A percentile compares a stretch with the other conserved stretches of the same genome.
These are phyloP conservation scores for Paraphoma chrysanthemicola DNA, from an alignment of 2,329 filamentous ascomycete genomes.

Conservation along the genomic window DNA sequence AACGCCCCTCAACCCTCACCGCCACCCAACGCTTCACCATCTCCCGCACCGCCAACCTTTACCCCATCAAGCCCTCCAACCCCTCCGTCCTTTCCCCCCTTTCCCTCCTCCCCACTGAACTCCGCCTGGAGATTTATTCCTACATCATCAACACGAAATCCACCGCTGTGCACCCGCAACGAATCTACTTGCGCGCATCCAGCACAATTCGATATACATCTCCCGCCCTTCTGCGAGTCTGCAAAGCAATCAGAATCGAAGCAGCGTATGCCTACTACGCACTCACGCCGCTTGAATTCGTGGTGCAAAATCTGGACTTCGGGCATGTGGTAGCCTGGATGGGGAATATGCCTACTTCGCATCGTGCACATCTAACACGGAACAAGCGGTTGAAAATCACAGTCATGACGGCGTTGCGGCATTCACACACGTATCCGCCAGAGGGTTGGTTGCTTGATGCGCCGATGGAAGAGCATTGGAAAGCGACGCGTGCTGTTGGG, in stretches of 20 bases:
- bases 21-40: constrained; percentile 7
- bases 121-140: constrained; percentile 26
- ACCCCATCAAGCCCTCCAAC: constrained; percentile 20
- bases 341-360: constrained; percentile 12
- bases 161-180: constrained; percentile 1
- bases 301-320: constrained; percentile 27
- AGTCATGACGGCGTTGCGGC: constrained; percentile 7
- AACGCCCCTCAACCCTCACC: constrained; percentile 21
- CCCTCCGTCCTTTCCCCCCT: constrained; percentile 20
- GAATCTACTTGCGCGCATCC: constrained; percentile 1
- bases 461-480: constrained; percentile 24
- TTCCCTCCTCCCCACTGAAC: constrained; percentile 27
- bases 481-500: constrained; percentile 27
- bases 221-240: constrained; percentile 26
- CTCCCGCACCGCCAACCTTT: constrained; percentile 14
- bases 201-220: constrained; percentile 1
- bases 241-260: constrained; percentile 37
- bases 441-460: constrained; percentile 21
- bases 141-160: constrained; percentile 8
- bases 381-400: constrained; percentile 23
- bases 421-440: constrained; percentile 19
- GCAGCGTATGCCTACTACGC: constrained; percentile 36
- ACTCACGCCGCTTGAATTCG: constrained; percentile 19
- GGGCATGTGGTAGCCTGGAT: constrained; percentile 18
- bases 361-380: constrained; percentile 21